These are phyloP conservation scores for Ascochyta pisi DNA, from an alignment of 2,329 filamentous ascomycete genomes.

Conservation along the genomic window DNA sequence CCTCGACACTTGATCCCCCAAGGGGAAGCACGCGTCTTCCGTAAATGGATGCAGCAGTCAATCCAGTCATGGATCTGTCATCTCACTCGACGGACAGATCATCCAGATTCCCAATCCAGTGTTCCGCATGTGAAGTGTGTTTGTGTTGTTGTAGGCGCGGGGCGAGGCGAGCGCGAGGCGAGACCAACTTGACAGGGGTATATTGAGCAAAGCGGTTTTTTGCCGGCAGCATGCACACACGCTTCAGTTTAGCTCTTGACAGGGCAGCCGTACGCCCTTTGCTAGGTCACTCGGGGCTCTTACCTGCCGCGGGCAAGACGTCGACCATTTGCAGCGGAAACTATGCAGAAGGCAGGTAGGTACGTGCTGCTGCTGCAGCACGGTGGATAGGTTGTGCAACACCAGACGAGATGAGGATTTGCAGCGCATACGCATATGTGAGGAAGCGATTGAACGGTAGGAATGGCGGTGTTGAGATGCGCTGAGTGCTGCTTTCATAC, in stretches of 20 bases:
- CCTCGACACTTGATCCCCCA: neutral
- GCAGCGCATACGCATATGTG: conserved; percentile 4
- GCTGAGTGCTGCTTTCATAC: neutral
- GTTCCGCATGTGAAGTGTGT: neutral
- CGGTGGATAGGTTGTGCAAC: conserved; percentile 2
- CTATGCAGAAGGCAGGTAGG: neutral
- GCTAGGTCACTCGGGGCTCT: neutral
- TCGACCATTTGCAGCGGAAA: neutral
- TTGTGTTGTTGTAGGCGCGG: neutral
- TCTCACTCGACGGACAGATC: neutral
- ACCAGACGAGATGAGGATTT: conserved; percentile 10
- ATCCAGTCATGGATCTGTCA: neutral
- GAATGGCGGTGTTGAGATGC: conserved; percentile 5
- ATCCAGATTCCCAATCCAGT: neutral
- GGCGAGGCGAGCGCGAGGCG: conserved; percentile 1
- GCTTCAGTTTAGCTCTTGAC: conserved; percentile 1
- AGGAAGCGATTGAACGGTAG: conserved; percentile 2
- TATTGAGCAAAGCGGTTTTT: neutral
- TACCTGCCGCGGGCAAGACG: conserved; percentile 6
- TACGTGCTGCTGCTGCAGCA: neutral
- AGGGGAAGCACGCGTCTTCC: neutral
- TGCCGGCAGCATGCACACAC: conserved; percentile 5
- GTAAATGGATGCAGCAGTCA: neutral
- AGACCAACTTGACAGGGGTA: conserved; percentile 1
- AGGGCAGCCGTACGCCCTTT: neutral